Evolutionary conservation across 768 basidiomycete species (phyloP).

Genomic region (Termitomyces titanicus): DNA sequence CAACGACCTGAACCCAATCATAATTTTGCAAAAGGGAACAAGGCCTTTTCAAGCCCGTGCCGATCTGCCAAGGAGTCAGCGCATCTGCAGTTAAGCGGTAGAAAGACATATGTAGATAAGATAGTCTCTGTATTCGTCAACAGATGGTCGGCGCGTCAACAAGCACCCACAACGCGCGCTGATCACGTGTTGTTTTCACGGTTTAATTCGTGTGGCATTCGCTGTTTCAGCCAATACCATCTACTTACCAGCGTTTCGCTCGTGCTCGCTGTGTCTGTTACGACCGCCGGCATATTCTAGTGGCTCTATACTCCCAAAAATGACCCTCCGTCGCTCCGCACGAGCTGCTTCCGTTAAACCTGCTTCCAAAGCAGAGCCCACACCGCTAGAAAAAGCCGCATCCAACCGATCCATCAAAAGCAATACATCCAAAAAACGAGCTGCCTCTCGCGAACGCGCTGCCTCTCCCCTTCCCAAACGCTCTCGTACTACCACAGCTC

Average conservation of each 20-base stretch:
- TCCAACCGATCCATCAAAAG: conserved; percentile 27
- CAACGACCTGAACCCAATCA: too few relatives aligned
- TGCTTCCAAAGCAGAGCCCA: conserved; percentile 32
- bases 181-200: conserved; percentile 29
- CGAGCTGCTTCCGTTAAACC: conserved; percentile 47
- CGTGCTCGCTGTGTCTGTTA: conserved; percentile 6
- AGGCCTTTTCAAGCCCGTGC: background rate
- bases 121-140: too few relatives aligned
- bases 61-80: background rate
- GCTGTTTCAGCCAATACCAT: conserved; percentile 12
- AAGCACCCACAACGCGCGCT: conserved; percentile 36
- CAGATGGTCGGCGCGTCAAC: conserved; percentile 17
- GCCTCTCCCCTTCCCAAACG: conserved; percentile 50
- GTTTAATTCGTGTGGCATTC: conserved; percentile 3
- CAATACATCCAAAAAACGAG: conserved; percentile 43
- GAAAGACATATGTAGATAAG: too few relatives aligned
- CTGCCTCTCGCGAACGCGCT: conserved; percentile 43
- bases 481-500: conserved; percentile 30
- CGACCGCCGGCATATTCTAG: background rate
- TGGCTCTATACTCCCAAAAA: too few relatives aligned
- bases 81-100: background rate
- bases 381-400: conserved; percentile 24
- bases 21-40: background rate
- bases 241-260: conserved; percentile 4
- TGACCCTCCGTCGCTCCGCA: conserved; percentile 50